Evolutionary conservation across 169 alveolate species (phyloP).

Genomic region (Neospora caninum): DNA sequence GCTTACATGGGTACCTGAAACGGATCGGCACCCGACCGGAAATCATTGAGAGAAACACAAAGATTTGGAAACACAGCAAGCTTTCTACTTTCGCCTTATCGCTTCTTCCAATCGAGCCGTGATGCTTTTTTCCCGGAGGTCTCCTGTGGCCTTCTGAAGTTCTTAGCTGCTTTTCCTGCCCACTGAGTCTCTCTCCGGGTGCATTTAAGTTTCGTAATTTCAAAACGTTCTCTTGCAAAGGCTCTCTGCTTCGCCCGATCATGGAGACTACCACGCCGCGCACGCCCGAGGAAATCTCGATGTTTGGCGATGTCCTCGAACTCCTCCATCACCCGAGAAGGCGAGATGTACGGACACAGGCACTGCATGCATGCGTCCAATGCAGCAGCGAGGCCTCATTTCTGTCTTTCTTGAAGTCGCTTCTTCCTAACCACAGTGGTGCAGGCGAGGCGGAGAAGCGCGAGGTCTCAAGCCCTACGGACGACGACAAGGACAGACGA

Average conservation of each 20-base stretch:
- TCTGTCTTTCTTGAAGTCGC: not conserved
- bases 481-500: not conserved
- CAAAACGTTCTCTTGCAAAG: not conserved
- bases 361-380: slow-evolving; percentile 26
- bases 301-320: slow-evolving; percentile 3
- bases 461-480: not conserved
- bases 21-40: too few relatives aligned
- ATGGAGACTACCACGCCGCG: not conserved
- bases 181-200: too few relatives aligned
- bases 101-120: too few relatives aligned
- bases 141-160: too few relatives aligned
- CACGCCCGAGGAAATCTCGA: not conserved
- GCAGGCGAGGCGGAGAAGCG: not conserved
- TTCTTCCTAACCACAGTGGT: not conserved
- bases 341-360: not conserved
- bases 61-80: too few relatives aligned
- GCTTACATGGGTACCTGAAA: too few relatives aligned
- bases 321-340: not conserved
- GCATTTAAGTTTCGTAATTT: too few relatives aligned
- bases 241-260: not conserved
- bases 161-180: too few relatives aligned
- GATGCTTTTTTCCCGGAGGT: too few relatives aligned
- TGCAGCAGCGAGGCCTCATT: slow-evolving; percentile 12
- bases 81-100: too few relatives aligned
- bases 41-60: too few relatives aligned